phyloP scores from a whole-genome alignment of 305 asterid genomes.

The Petunia hybrid region DNA sequence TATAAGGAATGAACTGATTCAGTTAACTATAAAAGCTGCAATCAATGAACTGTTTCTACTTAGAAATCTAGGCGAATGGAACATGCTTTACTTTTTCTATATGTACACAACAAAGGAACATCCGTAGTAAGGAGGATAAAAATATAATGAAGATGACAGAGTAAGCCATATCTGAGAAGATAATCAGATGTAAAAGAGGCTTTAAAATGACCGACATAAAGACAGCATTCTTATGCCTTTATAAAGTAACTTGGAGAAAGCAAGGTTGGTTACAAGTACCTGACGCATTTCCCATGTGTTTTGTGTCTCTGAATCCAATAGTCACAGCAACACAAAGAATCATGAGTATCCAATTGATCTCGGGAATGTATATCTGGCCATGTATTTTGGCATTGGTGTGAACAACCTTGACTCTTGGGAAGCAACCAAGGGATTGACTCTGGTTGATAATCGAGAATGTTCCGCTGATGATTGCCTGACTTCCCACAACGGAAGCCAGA shows the following conservation, averaged over 20 bases:
- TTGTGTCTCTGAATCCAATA: constrained; percentile 88
- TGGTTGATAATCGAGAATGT: constrained; percentile 97
- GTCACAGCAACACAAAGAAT: constrained; percentile 95
- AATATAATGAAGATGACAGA: constrained; percentile 3
- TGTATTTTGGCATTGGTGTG: constrained; percentile 89
- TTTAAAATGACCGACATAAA: neutral
- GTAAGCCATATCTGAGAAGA: constrained; percentile 1
- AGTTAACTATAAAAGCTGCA: constrained; percentile 17
- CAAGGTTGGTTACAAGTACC: constrained; percentile 46
- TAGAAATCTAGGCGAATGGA: neutral
- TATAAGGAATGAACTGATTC: neutral
- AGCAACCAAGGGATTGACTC: constrained; percentile 94
- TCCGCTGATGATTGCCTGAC: constrained; percentile 97
- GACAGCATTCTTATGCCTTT: neutral
- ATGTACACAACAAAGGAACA: neutral
- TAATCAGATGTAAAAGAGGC: neutral
- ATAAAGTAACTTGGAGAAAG: constrained; percentile 6
- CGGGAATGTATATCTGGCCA: constrained; percentile 97
- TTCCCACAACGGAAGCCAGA: constrained; percentile 96
- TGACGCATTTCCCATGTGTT: constrained; percentile 97
- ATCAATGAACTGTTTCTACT: constrained; percentile 1
- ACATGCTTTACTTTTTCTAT: neutral
- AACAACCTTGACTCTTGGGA: constrained; percentile 92
- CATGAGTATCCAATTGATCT: constrained; percentile 97
- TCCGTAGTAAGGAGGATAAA: neutral